Base-by-base conservation (phyloP, 2,329 filamentous ascomycete species). In the Fonsecaea pugnacius region DNA sequence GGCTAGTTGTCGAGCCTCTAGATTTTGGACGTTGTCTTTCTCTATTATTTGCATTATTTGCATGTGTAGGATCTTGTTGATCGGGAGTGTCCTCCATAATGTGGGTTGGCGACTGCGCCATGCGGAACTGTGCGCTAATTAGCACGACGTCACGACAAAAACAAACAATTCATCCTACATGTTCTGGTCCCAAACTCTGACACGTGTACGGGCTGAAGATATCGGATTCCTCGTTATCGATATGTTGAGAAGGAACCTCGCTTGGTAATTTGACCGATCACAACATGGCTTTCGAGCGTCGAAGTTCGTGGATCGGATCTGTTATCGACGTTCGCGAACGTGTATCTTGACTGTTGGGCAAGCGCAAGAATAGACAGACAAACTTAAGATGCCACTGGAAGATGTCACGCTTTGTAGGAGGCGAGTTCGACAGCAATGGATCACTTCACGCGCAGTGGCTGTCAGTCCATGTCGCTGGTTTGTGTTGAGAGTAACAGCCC, bases 1-100 rank as follows among this genome's bases (percentile, higher is more conserved):
- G 77, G 67, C 79, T 82, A 36, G 78, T 76, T 9, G 79, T 81
- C 52, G 79, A 81, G 36, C 78, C 79, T 73, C 79, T 73, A 36
- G 79, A 82, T 60, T 79, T 74, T 57, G 79, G 77, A 58, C 77
- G 78, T 57, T 76, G 77, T 70, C 63, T 68, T 62, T 68, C 68
- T 67, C 57, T 68, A 51, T 63, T 65, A 58, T 54, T 56, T 55
- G 65, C 52, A 57, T 63, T 65, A 58, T 64, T 66, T 62, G 60
- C 50, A 64, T 60, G 60, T 50, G 58, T 27, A 50, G 55, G 46
- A 58, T 58, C 61, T 50, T 55, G 46, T 14, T 56, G 58, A 55
- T 64, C 66, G 58, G 60, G 60, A 66, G 64, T 59, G 55, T 63
- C 66, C 58, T 68, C 66, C 61, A 63, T 57, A 24, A 30, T 58